These are phyloP conservation scores for Kwoniella dejecticola DNA, from an alignment of 768 basidiomycete genomes.

Conservation along the genomic window DNA sequence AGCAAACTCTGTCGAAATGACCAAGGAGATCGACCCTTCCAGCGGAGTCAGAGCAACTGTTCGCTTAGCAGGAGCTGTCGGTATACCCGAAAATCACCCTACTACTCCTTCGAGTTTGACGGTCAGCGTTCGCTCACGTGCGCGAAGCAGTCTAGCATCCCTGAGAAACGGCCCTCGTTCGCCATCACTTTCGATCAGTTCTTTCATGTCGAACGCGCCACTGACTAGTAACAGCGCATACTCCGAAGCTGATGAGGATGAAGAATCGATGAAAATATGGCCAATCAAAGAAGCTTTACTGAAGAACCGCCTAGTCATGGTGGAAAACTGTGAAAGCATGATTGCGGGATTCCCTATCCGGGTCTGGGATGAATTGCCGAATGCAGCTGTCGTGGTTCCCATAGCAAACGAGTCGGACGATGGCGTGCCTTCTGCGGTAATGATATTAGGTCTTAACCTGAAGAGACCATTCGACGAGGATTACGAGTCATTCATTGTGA, in stretches of 20 bases:
- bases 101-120: constrained; percentile 24
- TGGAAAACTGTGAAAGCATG: constrained; percentile 44
- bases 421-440: constrained; percentile 41
- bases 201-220: constrained; percentile 22
- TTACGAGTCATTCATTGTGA: constrained; percentile 48
- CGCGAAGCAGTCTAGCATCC: background rate
- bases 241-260: constrained; percentile 1
- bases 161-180: constrained; percentile 18
- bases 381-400: constrained; percentile 44
- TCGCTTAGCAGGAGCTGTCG: constrained; percentile 41
- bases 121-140: constrained; percentile 9
- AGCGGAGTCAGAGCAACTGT: constrained; percentile 16
- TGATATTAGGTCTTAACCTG: constrained; percentile 47
- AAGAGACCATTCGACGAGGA: constrained; percentile 49
- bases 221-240: background rate
- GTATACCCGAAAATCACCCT: constrained; percentile 43
- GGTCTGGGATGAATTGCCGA: constrained; percentile 51
- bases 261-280: constrained; percentile 31
- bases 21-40: constrained; percentile 2
- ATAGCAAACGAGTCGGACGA: constrained; percentile 48
- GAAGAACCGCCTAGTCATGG: constrained; percentile 35
- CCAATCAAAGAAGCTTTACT: constrained; percentile 46
- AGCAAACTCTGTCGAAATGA: constrained; percentile 5
- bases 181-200: constrained; percentile 44
- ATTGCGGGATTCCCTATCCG: constrained; percentile 42